A percentile compares a stretch with the other conserved stretches of the same genome.
phyloP scores from a whole-genome alignment of 208 protist genomes.

The Blastocrithidia nonstop region DNA sequence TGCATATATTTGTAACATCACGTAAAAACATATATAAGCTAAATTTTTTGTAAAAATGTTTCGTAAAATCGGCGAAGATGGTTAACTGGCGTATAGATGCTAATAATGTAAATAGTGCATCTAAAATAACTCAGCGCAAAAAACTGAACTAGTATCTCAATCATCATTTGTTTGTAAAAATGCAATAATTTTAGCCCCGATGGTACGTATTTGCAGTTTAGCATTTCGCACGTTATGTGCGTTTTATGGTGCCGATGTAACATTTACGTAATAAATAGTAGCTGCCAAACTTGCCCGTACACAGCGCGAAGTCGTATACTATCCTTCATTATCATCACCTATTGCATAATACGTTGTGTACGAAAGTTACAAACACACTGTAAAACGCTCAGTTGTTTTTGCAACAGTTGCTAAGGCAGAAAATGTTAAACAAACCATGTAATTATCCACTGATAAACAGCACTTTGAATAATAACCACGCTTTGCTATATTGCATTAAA shows the following conservation, averaged over 20 bases:
- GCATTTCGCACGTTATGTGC: constrained; percentile 87
- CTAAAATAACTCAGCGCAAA: not conserved
- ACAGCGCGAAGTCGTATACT: constrained; percentile 34
- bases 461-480: too few relatives aligned
- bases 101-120: too few relatives aligned
- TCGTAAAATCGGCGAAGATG: too few relatives aligned
- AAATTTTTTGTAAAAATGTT: too few relatives aligned
- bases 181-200: constrained; percentile 87
- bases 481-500: too few relatives aligned
- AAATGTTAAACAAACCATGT: not conserved
- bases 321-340: constrained; percentile 9
- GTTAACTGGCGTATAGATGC: too few relatives aligned
- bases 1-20: too few relatives aligned
- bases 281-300: constrained; percentile 81
- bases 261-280: constrained; percentile 95
- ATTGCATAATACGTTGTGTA: constrained; percentile 81
- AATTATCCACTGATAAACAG: not conserved
- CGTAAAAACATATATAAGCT: too few relatives aligned
- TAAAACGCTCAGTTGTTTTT: constrained; percentile 53
- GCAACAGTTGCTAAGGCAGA: constrained; percentile 2
- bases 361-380: constrained; percentile 53
- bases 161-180: constrained; percentile 43
- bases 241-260: constrained; percentile 89
- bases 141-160: not conserved
- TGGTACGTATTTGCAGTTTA: constrained; percentile 89